Evolutionary conservation across 2,329 filamentous ascomycete species (phyloP).

Genomic region (Ascomycota sp.): DNA sequence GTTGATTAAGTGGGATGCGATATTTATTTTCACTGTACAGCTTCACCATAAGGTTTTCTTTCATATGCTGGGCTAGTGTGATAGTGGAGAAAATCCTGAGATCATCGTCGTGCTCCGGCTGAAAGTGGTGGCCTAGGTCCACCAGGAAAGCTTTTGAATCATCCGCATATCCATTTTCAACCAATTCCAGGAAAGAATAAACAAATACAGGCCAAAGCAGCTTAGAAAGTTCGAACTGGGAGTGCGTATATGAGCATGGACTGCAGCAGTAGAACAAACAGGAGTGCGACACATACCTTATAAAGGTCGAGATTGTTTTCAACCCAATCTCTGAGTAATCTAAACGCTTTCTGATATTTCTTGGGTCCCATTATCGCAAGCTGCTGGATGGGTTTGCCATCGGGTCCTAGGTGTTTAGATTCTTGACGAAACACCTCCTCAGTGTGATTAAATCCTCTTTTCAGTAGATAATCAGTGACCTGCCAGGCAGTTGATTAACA

Average conservation of each 20-base stretch:
- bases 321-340: slow-evolving; percentile 59
- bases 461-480: slow-evolving; percentile 86
- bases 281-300: slow-evolving; percentile 37
- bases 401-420: slow-evolving; percentile 62
- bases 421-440: slow-evolving; percentile 86
- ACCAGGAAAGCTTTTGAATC: slow-evolving; percentile 59
- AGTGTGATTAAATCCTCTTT: slow-evolving; percentile 83
- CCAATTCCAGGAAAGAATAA: slow-evolving; percentile 71
- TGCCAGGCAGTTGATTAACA: slow-evolving; percentile 7
- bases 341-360: slow-evolving; percentile 60
- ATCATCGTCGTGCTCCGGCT: slow-evolving; percentile 62
- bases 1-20: slow-evolving; percentile 69
- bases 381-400: slow-evolving; percentile 53
- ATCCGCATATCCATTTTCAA: slow-evolving; percentile 47
- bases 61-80: slow-evolving; percentile 55
- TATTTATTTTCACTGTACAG: slow-evolving; percentile 78
- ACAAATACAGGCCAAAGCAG: slow-evolving; percentile 88
- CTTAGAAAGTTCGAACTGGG: slow-evolving; percentile 64
- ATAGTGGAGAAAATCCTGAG: slow-evolving; percentile 55
- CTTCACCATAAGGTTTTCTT: slow-evolving; percentile 56
- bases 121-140: slow-evolving; percentile 46
- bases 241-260: neutral
- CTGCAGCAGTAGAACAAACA: neutral
- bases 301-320: slow-evolving; percentile 87
- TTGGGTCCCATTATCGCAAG: slow-evolving; percentile 52